phyloP scores from a whole-genome alignment of 2,329 filamentous ascomycete genomes.

The Talaromyces verruculosus region DNA sequence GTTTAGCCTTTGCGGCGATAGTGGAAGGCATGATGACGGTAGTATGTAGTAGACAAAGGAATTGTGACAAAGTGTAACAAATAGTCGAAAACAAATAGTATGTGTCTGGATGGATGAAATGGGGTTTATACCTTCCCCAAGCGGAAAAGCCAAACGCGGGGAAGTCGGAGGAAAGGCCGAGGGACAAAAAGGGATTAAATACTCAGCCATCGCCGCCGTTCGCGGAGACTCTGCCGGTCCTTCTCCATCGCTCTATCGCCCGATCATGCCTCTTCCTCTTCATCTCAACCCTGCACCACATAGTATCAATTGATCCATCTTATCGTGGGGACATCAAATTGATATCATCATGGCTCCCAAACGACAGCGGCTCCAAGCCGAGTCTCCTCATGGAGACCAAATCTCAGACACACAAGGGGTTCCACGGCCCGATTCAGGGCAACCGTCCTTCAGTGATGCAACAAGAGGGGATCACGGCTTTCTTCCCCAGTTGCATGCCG shows the following conservation, averaged over 20 bases:
- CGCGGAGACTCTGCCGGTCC: conserved; percentile 4
- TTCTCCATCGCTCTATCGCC: background rate
- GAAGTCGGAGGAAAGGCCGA: conserved; percentile 14
- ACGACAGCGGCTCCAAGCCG: conserved; percentile 16
- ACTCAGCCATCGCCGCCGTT: background rate
- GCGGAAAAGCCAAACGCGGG: conserved; percentile 12
- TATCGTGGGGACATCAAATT: background rate
- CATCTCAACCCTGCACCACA: too few species aligned
- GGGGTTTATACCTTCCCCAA: conserved; percentile 1
- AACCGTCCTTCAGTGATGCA: background rate
- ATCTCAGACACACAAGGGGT: background rate
- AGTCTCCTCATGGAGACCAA: background rate
- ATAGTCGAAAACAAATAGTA: too few species aligned
- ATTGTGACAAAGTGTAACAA: background rate
- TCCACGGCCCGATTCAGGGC: background rate
- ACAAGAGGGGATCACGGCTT: background rate
- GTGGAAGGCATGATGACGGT: conserved; percentile 28
- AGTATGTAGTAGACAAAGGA: background rate
- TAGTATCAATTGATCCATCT: background rate
- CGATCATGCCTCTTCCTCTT: background rate
- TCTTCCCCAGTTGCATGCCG: background rate
- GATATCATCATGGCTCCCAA: conserved; percentile 8
- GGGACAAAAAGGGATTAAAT: background rate
- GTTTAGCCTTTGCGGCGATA: conserved; percentile 39
- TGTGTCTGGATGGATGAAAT: background rate